A percentile compares a stretch with the other conserved stretches of the same genome.
phyloP scores from a whole-genome alignment of 2,329 filamentous ascomycete genomes.

The Mycosphaerella arachidis region DNA sequence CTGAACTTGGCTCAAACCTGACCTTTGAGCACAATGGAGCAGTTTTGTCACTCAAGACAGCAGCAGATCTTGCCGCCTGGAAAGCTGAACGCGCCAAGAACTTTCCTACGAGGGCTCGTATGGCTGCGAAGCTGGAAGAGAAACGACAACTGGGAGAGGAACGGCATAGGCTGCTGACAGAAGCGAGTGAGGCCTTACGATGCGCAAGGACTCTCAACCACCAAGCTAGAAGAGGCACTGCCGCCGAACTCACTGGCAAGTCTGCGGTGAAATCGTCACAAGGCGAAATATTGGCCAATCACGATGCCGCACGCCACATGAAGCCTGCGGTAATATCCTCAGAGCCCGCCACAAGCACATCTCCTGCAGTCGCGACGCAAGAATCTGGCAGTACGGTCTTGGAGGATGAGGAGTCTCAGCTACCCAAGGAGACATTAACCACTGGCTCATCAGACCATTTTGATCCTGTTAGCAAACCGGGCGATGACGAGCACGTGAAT shows the following conservation, averaged over 20 bases:
- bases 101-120: constrained; percentile 72
- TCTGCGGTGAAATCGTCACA: not conserved
- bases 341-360: not conserved
- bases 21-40: constrained; percentile 54
- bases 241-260: not conserved
- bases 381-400: not conserved
- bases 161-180: constrained; percentile 32
- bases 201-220: not conserved
- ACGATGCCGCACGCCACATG: not conserved
- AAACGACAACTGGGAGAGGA: constrained; percentile 28
- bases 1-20: constrained; percentile 32
- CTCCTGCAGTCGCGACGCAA: not conserved
- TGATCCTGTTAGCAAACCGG: not conserved
- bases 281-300: not conserved
- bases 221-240: not conserved
- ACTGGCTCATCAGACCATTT: constrained; percentile 9
- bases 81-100: constrained; percentile 73
- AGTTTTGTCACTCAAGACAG: constrained; percentile 49
- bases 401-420: not conserved
- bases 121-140: constrained; percentile 50
- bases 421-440: not conserved
- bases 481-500: not conserved
- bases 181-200: constrained; percentile 17
- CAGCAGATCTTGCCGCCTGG: constrained; percentile 71
- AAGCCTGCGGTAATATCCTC: not conserved